Base-by-base conservation (phyloP, 2,329 filamentous ascomycete species). In the Cytospora mali region DNA sequence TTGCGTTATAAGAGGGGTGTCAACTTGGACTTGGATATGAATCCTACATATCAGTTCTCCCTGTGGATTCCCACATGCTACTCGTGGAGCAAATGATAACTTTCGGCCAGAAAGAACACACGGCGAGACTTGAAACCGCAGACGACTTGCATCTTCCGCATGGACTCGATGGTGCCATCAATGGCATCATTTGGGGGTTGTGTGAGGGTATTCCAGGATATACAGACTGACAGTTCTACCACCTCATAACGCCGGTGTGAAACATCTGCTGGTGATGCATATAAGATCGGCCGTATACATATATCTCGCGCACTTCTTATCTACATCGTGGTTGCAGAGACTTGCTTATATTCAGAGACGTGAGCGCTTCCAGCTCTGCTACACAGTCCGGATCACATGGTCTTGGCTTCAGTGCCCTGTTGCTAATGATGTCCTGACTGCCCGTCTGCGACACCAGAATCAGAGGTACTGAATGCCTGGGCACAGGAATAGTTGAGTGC, bases 1-100 rank as follows among this genome's bases (percentile, higher is more conserved):
- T 65, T 65, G 56, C 63, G 63, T 58, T 65, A 65, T 64, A 21
- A 28, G 62, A 64, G 62, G 62, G 62, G 62, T 28, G 31, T 21
- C 23, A 54, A 28, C 27, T 14, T 11, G n/a, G n/a, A n/a, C n/a
- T 16, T 13, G 10, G 7, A 10, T 18, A 9, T 13, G 11, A 27
- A 28, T 4, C 50, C 33, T 54, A n/a, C n/a, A n/a, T n/a, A 60
- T 60, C 50, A 56, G 25, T 16, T 10, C 25, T 33, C n/a, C 27
- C 33, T 55, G 42, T 23, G 21, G 23, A 23, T 6, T 11, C 7
- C 11, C 42, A n/a, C 21, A 46, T 46, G 42, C 42, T 6, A 46
- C n/a, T 5, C n/a, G 18, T 21, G n/a, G 42, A 18, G n/a, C n/a
- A 11, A 46, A 13, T 10, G n/a, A 27, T 35, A 16, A 25, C 31